Evolutionary conservation across 2,329 filamentous ascomycete species (phyloP).

Genomic region (Diaporthe longicolla): DNA sequence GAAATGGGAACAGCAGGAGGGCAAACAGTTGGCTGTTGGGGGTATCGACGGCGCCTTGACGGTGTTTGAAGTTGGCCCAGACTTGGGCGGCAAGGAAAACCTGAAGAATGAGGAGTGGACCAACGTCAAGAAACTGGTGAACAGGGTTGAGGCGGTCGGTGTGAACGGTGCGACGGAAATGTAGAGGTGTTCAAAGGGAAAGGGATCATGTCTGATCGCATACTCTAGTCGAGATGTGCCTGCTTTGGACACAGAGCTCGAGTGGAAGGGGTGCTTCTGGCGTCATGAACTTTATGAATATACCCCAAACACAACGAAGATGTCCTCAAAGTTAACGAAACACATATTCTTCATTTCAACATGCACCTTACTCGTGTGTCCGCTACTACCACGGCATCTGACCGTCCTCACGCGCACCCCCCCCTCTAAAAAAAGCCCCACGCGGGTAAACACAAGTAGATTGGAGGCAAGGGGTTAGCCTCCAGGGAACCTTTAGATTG

Average conservation of each 20-base stretch:
- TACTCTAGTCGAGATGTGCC: slow-evolving; percentile 17
- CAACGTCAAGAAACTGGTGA: slow-evolving; percentile 90
- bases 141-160: slow-evolving; percentile 76
- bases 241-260: slow-evolving; percentile 33
- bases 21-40: slow-evolving; percentile 87
- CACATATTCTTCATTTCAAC: neutral
- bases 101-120: slow-evolving; percentile 92
- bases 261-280: slow-evolving; percentile 25
- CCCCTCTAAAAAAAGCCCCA: too few species aligned
- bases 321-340: slow-evolving; percentile 13
- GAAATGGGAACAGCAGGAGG: slow-evolving; percentile 92
- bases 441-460: too few species aligned
- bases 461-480: too few species aligned
- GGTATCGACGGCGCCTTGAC: slow-evolving; percentile 92
- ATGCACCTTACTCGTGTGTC: neutral
- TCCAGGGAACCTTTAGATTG: too few species aligned
- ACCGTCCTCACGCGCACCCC: too few species aligned
- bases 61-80: slow-evolving; percentile 90
- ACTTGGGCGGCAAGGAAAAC: slow-evolving; percentile 87
- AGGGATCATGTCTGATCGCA: slow-evolving; percentile 22
- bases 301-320: slow-evolving; percentile 38
- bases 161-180: slow-evolving; percentile 62
- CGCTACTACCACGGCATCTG: too few species aligned
- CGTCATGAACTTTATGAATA: slow-evolving; percentile 40
- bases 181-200: slow-evolving; percentile 45